Base-by-base conservation (phyloP, 2,329 filamentous ascomycete genomes). In the Aureobasidium vineae region DNA sequence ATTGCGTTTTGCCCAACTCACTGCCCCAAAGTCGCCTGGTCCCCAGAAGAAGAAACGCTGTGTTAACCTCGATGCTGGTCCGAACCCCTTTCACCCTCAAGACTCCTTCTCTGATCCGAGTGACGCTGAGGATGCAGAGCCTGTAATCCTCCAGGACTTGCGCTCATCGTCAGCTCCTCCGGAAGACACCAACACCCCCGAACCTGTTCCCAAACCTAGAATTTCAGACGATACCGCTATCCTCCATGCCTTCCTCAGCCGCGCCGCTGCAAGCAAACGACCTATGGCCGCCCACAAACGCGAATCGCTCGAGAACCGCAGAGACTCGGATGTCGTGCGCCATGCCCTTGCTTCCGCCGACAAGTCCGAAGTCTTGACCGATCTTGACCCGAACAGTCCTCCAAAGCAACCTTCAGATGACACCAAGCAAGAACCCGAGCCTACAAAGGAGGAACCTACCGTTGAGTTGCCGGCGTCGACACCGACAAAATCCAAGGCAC, bases 161-260 rank as follows among this genome's bases (percentile, higher is more conserved):
- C 45, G 64, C 43, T 63, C 68, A 38, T 47, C 65, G 13, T 77
- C 75, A n/a, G 75, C 74, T n/a, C 74, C 74, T 21, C 73, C 74
- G 28, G 74, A 75, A 63, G 72, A 74, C 65, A 73, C 74, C 5
- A 38, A 70, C 67, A 10, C 70, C 66, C 28, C 73, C 69, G 67
- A 69, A 19, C 40, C 38, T 31, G 68, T 70, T 33, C 52, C 68
- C 23, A 70, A 72, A 45, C 74, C 75, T 70, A 77, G 66, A 68
- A 76, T 71, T 56, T 82, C 68, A 73, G 80, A 81, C 65, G 81
- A 83, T 67, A 83, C 81, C 8, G 81, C 80, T 1, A 71, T 82
- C 19, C 73, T 83, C 5, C 80, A 81, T 67, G 80, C 81, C 41
- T 83, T 83, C 69, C 76, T 83, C 49, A 80, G 74, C 21, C 79